Evolutionary conservation across 169 alveolate species (phyloP).

Genomic region (Cystoisospora suis): DNA sequence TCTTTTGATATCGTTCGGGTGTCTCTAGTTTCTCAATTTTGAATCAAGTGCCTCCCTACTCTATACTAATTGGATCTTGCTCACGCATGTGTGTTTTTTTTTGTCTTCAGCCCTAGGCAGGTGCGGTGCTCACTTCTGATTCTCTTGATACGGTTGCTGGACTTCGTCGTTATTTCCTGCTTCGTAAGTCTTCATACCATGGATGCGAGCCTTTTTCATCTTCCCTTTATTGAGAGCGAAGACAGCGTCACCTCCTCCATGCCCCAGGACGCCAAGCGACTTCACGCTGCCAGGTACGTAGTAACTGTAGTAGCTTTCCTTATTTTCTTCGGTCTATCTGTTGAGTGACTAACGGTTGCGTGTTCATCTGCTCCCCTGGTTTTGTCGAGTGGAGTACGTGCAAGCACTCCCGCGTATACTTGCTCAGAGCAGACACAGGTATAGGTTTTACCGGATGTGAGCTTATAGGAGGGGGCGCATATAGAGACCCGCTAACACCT

Average conservation of each 20-base stretch:
- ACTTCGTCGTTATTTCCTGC: background rate
- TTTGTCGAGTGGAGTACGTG: background rate
- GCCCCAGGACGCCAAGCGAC: background rate
- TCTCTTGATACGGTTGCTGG: background rate
- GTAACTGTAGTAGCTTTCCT: background rate
- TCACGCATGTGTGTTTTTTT: background rate
- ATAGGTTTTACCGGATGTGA: too few relatives aligned
- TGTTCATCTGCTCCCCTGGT: background rate
- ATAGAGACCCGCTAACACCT: too few relatives aligned
- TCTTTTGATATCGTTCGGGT: too few relatives aligned
- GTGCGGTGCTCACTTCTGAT: background rate
- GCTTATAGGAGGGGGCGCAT: too few relatives aligned
- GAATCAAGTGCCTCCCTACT: too few relatives aligned
- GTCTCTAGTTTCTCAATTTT: too few relatives aligned
- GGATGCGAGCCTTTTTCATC: background rate
- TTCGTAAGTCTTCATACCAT: background rate
- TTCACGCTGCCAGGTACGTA: slow-evolving; percentile 7
- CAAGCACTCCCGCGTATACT: background rate
- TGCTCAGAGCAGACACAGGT: background rate
- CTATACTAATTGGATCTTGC: background rate
- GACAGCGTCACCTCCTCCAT: background rate
- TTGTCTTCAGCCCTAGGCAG: slow-evolving; percentile 8
- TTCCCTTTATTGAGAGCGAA: background rate
- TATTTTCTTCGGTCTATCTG: background rate
- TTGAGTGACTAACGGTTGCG: background rate